Evolutionary conservation across 2,329 filamentous ascomycete genomes (phyloP).

Genomic region (Verticillium longisporum): DNA sequence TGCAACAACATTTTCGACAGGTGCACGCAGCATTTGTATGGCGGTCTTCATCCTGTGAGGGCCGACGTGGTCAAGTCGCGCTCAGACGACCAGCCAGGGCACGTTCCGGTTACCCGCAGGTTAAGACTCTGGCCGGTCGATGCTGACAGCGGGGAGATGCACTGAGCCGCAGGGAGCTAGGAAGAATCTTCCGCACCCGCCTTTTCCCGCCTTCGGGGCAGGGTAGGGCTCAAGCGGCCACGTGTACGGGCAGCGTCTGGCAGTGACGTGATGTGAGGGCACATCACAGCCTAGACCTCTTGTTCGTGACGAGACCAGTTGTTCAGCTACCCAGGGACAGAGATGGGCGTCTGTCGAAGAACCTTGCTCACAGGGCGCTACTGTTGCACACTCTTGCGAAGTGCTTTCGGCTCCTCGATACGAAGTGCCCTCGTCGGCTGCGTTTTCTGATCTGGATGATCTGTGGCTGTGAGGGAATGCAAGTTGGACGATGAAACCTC

Average conservation of each 20-base stretch:
- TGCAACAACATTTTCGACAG: background rate
- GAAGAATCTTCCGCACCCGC: background rate
- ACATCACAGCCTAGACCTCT: background rate
- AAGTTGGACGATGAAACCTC: background rate
- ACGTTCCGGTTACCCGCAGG: background rate
- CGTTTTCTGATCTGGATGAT: background rate
- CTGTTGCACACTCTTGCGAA: conserved; percentile 5
- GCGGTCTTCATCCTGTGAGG: too few species aligned
- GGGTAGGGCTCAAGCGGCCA: background rate
- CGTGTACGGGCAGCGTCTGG: background rate
- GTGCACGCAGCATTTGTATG: background rate
- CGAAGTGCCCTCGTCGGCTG: conserved; percentile 4
- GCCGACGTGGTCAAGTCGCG: background rate
- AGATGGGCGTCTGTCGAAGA: background rate
- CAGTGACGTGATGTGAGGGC: background rate
- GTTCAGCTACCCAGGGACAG: background rate
- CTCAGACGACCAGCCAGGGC: background rate
- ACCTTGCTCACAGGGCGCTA: background rate
- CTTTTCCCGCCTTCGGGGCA: background rate
- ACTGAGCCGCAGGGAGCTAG: background rate
- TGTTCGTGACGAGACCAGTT: too few species aligned
- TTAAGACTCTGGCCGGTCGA: background rate
- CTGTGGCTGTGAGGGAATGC: background rate
- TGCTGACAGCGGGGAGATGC: background rate
- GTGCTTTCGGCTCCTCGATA: conserved; percentile 9